Percentiles rank a stretch among this genome's conserved stretches.
These are phyloP conservation scores for Phlegmacium glaucopus DNA, from an alignment of 768 basidiomycete species.

Conservation along the genomic window DNA sequence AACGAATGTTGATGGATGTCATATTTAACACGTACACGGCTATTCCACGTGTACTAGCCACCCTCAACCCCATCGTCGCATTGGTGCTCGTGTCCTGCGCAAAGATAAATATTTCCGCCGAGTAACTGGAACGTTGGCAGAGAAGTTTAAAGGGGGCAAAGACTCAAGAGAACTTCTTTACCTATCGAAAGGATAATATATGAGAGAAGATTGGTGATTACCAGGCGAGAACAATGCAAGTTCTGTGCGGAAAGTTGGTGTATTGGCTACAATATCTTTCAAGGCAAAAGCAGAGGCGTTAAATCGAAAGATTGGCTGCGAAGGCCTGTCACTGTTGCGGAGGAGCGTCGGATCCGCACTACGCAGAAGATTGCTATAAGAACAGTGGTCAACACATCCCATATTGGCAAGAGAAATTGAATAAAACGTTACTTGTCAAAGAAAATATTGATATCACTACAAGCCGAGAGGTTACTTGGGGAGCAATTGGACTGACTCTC, in stretches of 20 bases:
- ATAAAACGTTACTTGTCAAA: conserved; percentile 16
- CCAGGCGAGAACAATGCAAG: conserved; percentile 19
- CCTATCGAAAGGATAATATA: conserved; percentile 22
- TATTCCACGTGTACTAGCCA: conserved; percentile 18
- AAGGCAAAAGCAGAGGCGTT: conserved; percentile 14
- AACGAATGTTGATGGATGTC: neutral
- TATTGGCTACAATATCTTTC: conserved; percentile 13
- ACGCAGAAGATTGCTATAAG: conserved; percentile 12
- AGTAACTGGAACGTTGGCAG: conserved; percentile 7
- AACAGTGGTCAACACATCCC: neutral
- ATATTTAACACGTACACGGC: conserved; percentile 14
- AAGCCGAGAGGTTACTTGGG: conserved; percentile 11
- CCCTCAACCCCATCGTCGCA: conserved; percentile 13
- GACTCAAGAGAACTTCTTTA: conserved; percentile 1
- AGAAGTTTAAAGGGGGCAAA: neutral
- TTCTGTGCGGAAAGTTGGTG: conserved; percentile 20
- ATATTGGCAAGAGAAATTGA: neutral
- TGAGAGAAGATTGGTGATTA: conserved; percentile 14
- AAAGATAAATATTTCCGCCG: conserved; percentile 19
- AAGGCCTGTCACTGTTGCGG: conserved; percentile 15
- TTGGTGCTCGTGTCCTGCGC: conserved; percentile 17
- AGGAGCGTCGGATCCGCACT: too few species aligned
- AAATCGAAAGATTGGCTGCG: conserved; percentile 16
- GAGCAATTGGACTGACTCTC: conserved; percentile 17
- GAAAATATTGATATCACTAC: conserved; percentile 19